Conservation (phyloP, 495 filamentous ascomycete species). For the Tuber aestivum region DNA sequence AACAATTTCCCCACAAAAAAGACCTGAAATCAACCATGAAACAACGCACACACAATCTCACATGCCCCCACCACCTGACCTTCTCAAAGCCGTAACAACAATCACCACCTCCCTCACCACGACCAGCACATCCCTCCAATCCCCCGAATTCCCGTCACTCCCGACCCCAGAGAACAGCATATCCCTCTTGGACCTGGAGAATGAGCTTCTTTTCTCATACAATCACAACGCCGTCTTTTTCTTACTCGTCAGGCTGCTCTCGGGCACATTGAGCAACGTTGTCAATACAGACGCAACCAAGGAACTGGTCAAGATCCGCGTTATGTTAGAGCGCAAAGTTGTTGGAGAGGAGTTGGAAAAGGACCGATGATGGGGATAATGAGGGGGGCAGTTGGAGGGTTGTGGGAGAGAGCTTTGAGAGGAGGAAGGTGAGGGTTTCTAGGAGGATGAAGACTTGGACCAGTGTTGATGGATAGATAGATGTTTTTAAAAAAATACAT, state of each 20-base stretch:
- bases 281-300: conserved; percentile 60
- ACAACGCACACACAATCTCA: neutral
- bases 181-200: conserved; percentile 88
- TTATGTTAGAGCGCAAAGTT: conserved; percentile 63
- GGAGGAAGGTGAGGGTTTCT: conserved; percentile 30
- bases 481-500: neutral
- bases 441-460: conserved; percentile 38
- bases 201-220: conserved; percentile 93
- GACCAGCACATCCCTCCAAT: conserved; percentile 58
- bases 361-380: conserved; percentile 41
- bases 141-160: conserved; percentile 53
- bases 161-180: conserved; percentile 74
- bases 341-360: conserved; percentile 76
- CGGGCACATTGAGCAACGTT: conserved; percentile 37
- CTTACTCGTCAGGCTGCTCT: conserved; percentile 70
- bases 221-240: conserved; percentile 89
- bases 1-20: neutral
- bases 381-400: conserved; percentile 14
- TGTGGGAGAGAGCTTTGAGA: conserved; percentile 32
- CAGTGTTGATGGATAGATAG: neutral
- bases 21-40: neutral
- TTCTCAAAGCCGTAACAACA: conserved; percentile 52
- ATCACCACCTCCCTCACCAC: conserved; percentile 59
- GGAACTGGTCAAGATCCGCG: conserved; percentile 75
- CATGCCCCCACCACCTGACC: conserved; percentile 48